phyloP scores from a whole-genome alignment of 208 protist genomes.

The Phytomonas sp. region DNA sequence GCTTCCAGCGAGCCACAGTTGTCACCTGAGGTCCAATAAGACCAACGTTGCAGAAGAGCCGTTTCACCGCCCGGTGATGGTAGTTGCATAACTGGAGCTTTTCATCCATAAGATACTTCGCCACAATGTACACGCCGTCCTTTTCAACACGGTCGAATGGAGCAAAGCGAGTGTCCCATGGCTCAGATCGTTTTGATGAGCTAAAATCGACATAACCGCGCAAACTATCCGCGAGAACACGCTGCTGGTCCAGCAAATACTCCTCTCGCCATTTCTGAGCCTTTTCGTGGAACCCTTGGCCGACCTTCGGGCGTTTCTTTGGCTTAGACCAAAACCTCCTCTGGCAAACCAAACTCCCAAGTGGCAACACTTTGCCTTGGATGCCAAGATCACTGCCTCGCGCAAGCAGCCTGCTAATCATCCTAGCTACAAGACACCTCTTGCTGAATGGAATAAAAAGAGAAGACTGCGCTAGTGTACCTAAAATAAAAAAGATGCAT shows the following conservation, averaged over 20 bases:
- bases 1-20: conserved; percentile 82
- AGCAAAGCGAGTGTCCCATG: conserved; percentile 86
- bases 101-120: conserved; percentile 84
- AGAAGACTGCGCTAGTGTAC: background rate
- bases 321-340: conserved; percentile 85
- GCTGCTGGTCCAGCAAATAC: conserved; percentile 81
- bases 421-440: background rate
- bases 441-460: background rate
- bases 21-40: conserved; percentile 80
- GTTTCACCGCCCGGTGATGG: conserved; percentile 80
- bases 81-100: conserved; percentile 88
- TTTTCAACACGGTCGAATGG: conserved; percentile 88
- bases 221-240: conserved; percentile 77
- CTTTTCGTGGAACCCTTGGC: conserved; percentile 81
- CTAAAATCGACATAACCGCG: conserved; percentile 86
- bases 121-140: conserved; percentile 82
- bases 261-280: conserved; percentile 86
- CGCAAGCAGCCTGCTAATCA: background rate
- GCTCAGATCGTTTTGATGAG: conserved; percentile 69
- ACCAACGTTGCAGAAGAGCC: conserved; percentile 83
- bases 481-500: background rate
- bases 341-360: conserved; percentile 29
- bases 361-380: conserved; percentile 38
- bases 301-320: conserved; percentile 86
- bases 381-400: background rate